phyloP scores from a whole-genome alignment of 495 filamentous ascomycete species.

The Hypoxylon fragiforme region DNA sequence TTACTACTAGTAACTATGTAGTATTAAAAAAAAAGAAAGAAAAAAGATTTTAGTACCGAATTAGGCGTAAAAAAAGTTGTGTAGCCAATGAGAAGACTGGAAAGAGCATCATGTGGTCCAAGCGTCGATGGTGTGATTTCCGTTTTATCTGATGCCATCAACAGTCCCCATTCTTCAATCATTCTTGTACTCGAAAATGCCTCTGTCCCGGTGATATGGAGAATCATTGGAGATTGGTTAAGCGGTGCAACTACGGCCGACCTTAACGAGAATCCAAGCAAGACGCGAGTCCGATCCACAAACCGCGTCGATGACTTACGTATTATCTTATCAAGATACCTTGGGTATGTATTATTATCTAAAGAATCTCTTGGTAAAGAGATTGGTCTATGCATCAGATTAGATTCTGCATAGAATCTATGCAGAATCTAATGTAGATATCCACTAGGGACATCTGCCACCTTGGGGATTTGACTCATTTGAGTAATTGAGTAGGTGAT shows the following conservation, averaged over 20 bases:
- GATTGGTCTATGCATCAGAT: too few species aligned
- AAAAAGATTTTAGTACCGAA: constrained; percentile 17
- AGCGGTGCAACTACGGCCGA: not conserved
- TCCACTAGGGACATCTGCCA: too few species aligned
- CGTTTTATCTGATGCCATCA: constrained; percentile 21
- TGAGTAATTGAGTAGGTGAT: too few species aligned
- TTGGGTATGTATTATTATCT: not conserved
- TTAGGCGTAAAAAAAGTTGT: constrained; percentile 14
- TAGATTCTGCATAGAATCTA: too few species aligned
- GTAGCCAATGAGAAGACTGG: constrained; percentile 17
- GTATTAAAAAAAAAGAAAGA: too few species aligned
- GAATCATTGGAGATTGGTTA: too few species aligned
- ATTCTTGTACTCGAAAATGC: too few species aligned
- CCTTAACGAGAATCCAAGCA: not conserved
- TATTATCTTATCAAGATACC: not conserved
- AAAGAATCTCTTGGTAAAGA: too few species aligned
- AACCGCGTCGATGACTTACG: not conserved
- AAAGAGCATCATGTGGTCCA: constrained; percentile 4
- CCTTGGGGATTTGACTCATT: too few species aligned
- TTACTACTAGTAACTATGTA: too few species aligned
- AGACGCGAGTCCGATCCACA: constrained; percentile 2
- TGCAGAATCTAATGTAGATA: too few species aligned
- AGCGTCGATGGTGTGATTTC: constrained; percentile 30
- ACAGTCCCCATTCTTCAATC: not conserved
- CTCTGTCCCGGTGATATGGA: too few species aligned